Conservation (phyloP, 2,329 filamentous ascomycete genomes). For the Fusarium globosum region DNA sequence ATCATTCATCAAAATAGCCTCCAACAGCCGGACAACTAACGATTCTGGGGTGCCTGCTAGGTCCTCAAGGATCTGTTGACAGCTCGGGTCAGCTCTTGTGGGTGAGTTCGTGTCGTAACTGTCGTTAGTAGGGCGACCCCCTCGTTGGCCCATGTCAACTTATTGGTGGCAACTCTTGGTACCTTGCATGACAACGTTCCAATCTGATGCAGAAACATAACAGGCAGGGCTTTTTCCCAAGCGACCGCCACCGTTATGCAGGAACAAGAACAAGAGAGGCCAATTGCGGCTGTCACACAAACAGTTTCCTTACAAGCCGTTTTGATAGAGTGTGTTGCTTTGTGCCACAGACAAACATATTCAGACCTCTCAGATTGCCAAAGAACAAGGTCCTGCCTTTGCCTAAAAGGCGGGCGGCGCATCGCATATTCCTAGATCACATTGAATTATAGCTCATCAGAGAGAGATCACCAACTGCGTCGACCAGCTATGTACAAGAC, state of each 20-base stretch:
- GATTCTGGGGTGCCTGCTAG: conserved; percentile 23
- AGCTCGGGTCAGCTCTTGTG: conserved; percentile 26
- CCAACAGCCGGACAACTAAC: conserved; percentile 28
- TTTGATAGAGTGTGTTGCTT: conserved; percentile 16
- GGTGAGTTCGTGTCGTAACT: conserved; percentile 1
- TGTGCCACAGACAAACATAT: conserved; percentile 15
- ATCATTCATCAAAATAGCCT: conserved; percentile 10
- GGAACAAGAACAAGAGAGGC: conserved; percentile 43
- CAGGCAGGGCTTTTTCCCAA: conserved; percentile 23
- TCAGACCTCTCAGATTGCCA: background rate
- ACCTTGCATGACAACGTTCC: conserved; percentile 44
- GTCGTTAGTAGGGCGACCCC: conserved; percentile 29
- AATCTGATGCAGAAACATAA: conserved; percentile 37
- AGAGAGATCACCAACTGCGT: background rate
- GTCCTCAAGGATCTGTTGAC: conserved; percentile 14
- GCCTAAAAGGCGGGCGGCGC: background rate
- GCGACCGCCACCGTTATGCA: conserved; percentile 43
- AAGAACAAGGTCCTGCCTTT: conserved; percentile 3
- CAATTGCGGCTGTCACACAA: conserved; percentile 35
- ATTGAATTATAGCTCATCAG: background rate
- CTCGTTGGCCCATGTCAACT: conserved; percentile 14
- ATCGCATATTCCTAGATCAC: conserved; percentile 13
- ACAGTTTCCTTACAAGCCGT: conserved; percentile 25
- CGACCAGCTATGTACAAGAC: background rate
- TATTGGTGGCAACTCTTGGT: conserved; percentile 36